Evolutionary conservation across 129 eudicot species (phyloP).

Genomic region (Artemisia annua): DNA sequence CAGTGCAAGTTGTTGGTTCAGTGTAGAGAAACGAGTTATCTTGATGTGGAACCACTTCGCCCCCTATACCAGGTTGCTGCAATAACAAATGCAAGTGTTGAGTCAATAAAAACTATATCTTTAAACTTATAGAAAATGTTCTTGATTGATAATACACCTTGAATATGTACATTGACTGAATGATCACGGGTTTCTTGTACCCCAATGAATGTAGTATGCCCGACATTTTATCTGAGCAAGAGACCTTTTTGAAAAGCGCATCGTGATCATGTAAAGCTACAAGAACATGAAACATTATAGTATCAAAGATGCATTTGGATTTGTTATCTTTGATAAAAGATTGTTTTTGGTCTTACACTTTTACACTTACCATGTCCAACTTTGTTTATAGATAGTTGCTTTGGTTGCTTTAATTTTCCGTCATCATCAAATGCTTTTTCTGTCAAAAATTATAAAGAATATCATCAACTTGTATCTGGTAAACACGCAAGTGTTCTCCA

Average conservation of each 20-base stretch:
- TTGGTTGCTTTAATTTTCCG: too few relatives aligned
- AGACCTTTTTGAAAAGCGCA: slow-evolving; percentile 67
- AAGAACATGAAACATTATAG: background rate
- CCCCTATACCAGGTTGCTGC: slow-evolving; percentile 99
- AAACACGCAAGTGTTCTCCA: background rate
- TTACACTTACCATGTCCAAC: too few relatives aligned
- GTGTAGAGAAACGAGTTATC: slow-evolving; percentile 93
- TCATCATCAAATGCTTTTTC: slow-evolving; percentile 76
- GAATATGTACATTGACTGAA: slow-evolving; percentile 98
- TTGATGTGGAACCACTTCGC: slow-evolving; percentile 97
- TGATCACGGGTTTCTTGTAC: slow-evolving; percentile 83
- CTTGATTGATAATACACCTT: slow-evolving; percentile 46
- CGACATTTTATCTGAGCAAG: slow-evolving; percentile 70
- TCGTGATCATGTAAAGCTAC: slow-evolving; percentile 87
- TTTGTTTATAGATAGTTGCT: too few relatives aligned
- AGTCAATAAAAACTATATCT: too few relatives aligned
- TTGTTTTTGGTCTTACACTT: too few relatives aligned
- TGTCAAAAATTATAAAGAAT: slow-evolving; percentile 25
- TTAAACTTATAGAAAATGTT: background rate
- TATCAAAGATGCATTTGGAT: too few relatives aligned
- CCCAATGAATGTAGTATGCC: slow-evolving; percentile 61
- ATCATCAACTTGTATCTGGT: slow-evolving; percentile 13
- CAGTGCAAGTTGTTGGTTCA: slow-evolving; percentile 88
- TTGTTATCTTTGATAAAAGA: too few relatives aligned
- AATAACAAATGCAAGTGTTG: background rate